phyloP scores from a whole-genome alignment of 2,329 filamentous ascomycete genomes.

The Pestalotiopsis sp. region DNA sequence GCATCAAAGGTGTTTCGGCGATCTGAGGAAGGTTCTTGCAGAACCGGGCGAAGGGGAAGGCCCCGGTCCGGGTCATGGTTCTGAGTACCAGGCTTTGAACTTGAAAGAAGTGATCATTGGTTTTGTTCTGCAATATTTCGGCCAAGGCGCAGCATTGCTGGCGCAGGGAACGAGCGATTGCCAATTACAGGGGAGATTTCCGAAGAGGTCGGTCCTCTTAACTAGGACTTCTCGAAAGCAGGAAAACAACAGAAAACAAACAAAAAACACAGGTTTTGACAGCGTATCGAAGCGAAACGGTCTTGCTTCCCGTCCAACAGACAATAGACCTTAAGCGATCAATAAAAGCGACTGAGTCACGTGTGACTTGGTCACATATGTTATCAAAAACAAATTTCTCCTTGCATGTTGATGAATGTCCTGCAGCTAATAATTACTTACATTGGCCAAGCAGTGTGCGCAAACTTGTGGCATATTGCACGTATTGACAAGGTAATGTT shows the following conservation, averaged over 20 bases:
- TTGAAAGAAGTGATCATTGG: neutral
- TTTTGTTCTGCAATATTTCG: neutral
- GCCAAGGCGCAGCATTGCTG: neutral
- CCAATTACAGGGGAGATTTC: neutral
- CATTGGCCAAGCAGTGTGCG: neutral
- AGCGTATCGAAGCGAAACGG: slow-evolving; percentile 13
- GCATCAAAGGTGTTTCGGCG: slow-evolving; percentile 9
- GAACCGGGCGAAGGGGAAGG: neutral
- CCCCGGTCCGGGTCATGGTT: neutral
- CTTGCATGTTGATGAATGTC: neutral
- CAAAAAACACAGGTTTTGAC: slow-evolving; percentile 14
- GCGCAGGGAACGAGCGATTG: neutral
- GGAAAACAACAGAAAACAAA: slow-evolving; percentile 13
- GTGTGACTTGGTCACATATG: slow-evolving; percentile 7
- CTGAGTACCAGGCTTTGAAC: neutral
- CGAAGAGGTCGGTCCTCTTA: neutral
- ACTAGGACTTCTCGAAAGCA: neutral
- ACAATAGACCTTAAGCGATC: slow-evolving; percentile 6
- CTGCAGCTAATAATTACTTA: neutral
- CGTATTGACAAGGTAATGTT: no score
- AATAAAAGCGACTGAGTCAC: slow-evolving; percentile 3
- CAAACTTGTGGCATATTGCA: neutral
- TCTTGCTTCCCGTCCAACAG: neutral
- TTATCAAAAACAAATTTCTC: neutral
- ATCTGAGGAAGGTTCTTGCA: neutral